Evolutionary conservation across 352 stramenopile genomes (phyloP).

Genomic region (Paralagenidium karlingii): DNA sequence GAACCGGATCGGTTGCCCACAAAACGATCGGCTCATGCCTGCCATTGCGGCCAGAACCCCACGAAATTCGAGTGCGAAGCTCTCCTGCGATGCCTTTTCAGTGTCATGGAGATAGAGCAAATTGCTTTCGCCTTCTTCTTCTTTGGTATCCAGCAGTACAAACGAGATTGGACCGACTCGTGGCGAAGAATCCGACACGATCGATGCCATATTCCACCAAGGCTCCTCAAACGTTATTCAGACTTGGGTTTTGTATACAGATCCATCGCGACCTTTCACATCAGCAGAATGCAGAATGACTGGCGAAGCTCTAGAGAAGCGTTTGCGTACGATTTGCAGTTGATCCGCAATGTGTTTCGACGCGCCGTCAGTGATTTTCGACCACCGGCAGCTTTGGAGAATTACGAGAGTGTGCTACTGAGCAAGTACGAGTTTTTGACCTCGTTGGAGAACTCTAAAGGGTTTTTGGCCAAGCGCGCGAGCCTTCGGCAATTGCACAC

Average conservation of each 20-base stretch:
- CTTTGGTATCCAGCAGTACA: constrained; percentile 40
- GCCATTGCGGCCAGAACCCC: constrained; percentile 45
- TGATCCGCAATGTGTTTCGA: constrained; percentile 42
- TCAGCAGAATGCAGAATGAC: constrained; percentile 34
- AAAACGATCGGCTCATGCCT: constrained; percentile 30
- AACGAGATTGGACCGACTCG: constrained; percentile 21
- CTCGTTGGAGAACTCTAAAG: constrained; percentile 18
- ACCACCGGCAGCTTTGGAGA: too few species aligned
- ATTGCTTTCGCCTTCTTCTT: constrained; percentile 64
- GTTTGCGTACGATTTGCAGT: constrained; percentile 27
- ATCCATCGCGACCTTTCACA: too few species aligned
- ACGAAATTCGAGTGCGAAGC: constrained; percentile 15
- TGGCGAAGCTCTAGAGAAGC: constrained; percentile 30
- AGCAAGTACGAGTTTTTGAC: constrained; percentile 44
- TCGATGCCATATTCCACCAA: constrained; percentile 21
- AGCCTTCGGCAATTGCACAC: constrained; percentile 43
- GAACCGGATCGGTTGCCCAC: constrained; percentile 20
- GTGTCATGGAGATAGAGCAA: constrained; percentile 23
- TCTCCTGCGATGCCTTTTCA: neutral
- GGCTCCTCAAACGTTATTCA: too few species aligned
- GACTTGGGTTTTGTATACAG: too few species aligned
- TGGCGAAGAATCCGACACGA: neutral
- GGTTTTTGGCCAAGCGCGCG: constrained; percentile 36
- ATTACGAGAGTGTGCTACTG: constrained; percentile 27
- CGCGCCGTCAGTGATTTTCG: constrained; percentile 16